Conservation (phyloP, 139 green algal species). For the Desmodesmus armatus region DNA sequence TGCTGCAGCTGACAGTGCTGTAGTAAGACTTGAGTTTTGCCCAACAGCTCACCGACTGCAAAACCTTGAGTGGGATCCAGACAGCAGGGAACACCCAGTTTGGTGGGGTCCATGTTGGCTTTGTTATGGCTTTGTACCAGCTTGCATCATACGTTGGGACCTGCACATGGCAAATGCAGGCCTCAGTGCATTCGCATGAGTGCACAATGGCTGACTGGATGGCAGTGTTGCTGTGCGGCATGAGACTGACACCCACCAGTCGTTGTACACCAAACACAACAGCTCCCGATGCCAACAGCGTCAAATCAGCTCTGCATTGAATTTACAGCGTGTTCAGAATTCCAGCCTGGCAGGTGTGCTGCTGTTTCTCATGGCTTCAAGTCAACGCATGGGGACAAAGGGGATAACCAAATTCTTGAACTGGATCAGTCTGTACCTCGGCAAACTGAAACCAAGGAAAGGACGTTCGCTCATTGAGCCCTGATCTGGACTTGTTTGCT, state of each 20-base stretch:
- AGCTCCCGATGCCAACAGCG: slow-evolving; percentile 46
- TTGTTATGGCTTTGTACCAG: slow-evolving; percentile 50
- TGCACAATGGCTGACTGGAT: not conserved
- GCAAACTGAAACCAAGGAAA: no score
- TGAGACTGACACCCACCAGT: slow-evolving; percentile 14
- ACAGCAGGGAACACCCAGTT: slow-evolving; percentile 71
- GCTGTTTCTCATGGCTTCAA: no score
- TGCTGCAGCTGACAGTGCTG: no score
- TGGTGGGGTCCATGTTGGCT: slow-evolving; percentile 70
- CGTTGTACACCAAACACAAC: slow-evolving; percentile 61
- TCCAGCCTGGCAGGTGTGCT: no score
- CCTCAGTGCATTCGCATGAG: not conserved
- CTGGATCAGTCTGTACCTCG: no score
- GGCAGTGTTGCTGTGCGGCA: not conserved
- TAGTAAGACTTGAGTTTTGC: no score
- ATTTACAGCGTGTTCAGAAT: no score
- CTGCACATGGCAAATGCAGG: not conserved
- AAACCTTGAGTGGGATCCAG: slow-evolving; percentile 76
- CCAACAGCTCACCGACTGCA: slow-evolving; percentile 68
- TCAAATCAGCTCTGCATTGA: slow-evolving; percentile 51
- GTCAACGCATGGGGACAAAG: no score
- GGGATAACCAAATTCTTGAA: no score
- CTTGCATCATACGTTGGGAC: slow-evolving; percentile 41
- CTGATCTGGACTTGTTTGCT: no score
- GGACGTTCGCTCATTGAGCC: no score